Base-by-base conservation (phyloP, 2,329 filamentous ascomycete species). In the Pseudogymnoascus sp. region DNA sequence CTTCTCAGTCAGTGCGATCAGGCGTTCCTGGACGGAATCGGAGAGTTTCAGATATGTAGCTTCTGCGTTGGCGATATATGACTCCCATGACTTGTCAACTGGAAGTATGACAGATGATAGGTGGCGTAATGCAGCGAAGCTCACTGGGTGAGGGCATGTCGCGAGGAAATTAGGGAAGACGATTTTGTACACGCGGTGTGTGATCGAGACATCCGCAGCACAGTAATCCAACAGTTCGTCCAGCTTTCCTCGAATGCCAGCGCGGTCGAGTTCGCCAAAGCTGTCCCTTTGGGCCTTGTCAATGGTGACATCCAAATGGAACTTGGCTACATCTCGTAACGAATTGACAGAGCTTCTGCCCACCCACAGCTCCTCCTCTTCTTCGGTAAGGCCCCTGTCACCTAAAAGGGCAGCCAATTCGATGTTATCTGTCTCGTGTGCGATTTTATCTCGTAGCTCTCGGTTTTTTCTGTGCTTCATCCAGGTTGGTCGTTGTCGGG, bases 301-400 rank as follows among this genome's bases (percentile, higher is more conserved):
- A 64, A 99, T 92, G 2, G 88, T 88, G 62, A 96, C 85, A 68
- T 93, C 86, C 68, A 96, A 91, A 73, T 99, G 95, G 67, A 99
- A 99, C 73, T 96, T 91, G 66, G 95, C 96, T 5, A 99, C 95
- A 71, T 99, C 95, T 18, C 93, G 85, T 40, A 99, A 78, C 0
- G 95, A 99, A 76, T 99, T 99, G 70, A 97, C 84, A 0, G 95
- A 97, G 73, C 93, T 97, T 73, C 91, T 83, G 62, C 92, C 91
- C 3, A 99, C 90, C 95, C 95, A 99, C 0, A 97, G 78, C 71
- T 99, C 95, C 72, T 96, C 92, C 72, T 97, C 93, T 68, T 96
- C 91, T 63, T 96, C 88, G 9, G 80, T 82, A 56, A 91, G 75
- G 63, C 83, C 81, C 42, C 84, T 84, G 62, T 83, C 87, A 65